Base-by-base conservation (phyloP, 768 basidiomycete genomes). In the Saitozyma podzolica region DNA sequence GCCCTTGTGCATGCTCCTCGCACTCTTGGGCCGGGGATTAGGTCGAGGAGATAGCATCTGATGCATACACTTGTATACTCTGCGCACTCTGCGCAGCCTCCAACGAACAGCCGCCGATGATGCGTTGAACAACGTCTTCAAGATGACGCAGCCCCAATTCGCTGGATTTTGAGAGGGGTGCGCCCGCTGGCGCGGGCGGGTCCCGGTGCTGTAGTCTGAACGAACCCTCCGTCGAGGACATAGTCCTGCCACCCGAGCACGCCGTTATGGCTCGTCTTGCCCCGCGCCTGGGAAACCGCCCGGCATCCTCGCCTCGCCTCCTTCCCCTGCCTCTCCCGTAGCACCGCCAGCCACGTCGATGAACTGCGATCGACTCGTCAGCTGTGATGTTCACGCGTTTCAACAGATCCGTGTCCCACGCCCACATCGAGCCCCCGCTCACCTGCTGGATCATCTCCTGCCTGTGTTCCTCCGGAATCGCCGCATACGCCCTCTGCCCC, bases 381-480 rank as follows among this genome's bases (percentile, higher is more conserved):
- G 29, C 29, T 29, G 47, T 60, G 19, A 10, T 62, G 58, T n/a
- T 62, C 58, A 14, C 63, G 61, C 14, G 66, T 42, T 16, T 50
- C 63, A 58, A 65, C 55, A 39, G 59, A 20, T 56, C 55, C 17
- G 6, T 1, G 17, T 19, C 20, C 20, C 13, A 20, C 14, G 48
- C 49, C 50, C 42, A 47, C 54, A 0, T 37, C 20, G 42, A 50
- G 45, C 58, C 8, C 19, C 17, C 17, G 14, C 71, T 69, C 65
- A 78, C 67, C 56, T 64, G 66, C 40, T 67, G 60, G 47, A 78
- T 40, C 14, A 67, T 64, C 45, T 64, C 63, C 11, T 72, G 60
- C 57, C 73, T 37, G 47, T 70, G 67, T 43, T 66, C 65, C n/a
- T 67, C 56, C 1, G 70, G 66, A 1, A 66, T 57, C 48, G 59